Percentiles rank a stretch among this genome's conserved stretches.
phyloP scores from a whole-genome alignment of 106 monocot genomes.

The Platanthera zijinensis region DNA sequence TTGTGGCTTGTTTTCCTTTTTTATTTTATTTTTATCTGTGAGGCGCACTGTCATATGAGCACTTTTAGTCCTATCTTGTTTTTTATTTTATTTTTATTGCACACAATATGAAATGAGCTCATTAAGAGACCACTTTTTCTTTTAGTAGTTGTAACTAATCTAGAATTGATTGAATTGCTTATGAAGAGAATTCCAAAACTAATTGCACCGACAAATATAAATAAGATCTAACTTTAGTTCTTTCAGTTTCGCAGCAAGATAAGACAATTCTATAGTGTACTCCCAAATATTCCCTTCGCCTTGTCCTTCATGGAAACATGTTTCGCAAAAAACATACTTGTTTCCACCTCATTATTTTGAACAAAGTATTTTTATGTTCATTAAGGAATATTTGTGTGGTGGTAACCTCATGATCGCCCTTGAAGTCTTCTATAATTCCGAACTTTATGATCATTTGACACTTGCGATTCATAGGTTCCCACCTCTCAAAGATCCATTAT shows the following conservation, averaged over 20 bases:
- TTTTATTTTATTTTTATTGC: neutral
- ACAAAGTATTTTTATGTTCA: no score
- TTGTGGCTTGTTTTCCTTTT: neutral
- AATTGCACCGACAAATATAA: no score
- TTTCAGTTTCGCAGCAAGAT: no score
- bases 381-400: no score
- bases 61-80: conserved; percentile 5
- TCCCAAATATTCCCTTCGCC: no score
- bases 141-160: conserved; percentile 3
- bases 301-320: no score
- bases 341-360: no score
- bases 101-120: conserved; percentile 9
- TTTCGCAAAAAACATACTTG: no score
- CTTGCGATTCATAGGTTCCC: neutral
- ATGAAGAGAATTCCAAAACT: neutral
- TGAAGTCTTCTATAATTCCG: no score
- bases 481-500: neutral
- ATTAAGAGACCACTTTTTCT: conserved; percentile 7
- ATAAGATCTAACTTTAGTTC: no score
- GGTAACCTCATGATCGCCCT: no score
- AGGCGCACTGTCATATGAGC: neutral
- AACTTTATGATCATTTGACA: neutral
- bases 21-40: neutral
- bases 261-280: no score
- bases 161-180: neutral